Percentiles rank a stretch among this genome's conserved stretches.
phyloP scores from a whole-genome alignment of 352 stramenopile species.

The Phytopythium sindhum region DNA sequence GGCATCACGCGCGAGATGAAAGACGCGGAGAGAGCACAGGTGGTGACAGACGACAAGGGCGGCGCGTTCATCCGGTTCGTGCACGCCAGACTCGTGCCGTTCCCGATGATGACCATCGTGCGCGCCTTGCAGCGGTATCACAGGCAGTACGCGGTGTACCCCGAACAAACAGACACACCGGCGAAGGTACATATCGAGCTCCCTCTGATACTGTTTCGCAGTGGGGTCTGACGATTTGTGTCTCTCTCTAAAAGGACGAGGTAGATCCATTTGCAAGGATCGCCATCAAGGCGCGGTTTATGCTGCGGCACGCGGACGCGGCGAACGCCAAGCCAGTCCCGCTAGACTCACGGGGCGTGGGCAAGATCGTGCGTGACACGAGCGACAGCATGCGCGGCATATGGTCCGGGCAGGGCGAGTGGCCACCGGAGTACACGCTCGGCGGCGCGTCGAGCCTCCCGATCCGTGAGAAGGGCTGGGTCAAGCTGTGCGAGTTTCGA shows the following conservation, averaged over 20 bases:
- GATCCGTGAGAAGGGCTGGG: conserved; percentile 33
- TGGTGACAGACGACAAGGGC: conserved; percentile 18
- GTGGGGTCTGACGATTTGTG: not conserved
- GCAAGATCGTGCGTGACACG: not conserved
- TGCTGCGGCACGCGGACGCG: not conserved
- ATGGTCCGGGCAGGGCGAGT: conserved; percentile 31
- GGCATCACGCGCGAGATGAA: conserved; percentile 18
- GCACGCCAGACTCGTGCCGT: conserved; percentile 19
- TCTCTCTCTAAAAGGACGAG: not conserved
- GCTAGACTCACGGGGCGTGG: not conserved
- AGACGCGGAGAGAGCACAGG: conserved; percentile 19
- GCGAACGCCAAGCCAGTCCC: not conserved
- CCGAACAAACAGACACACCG: not conserved
- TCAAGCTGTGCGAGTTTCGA: not conserved
- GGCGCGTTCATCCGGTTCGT: conserved; percentile 30
- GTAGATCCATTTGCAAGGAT: not conserved
- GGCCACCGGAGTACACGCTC: conserved; percentile 23
- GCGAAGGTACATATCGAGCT: too few species aligned
- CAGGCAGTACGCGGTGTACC: not conserved
- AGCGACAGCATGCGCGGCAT: conserved; percentile 4
- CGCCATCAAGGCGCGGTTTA: conserved; percentile 3
- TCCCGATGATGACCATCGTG: conserved; percentile 18
- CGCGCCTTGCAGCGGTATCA: conserved; percentile 20
- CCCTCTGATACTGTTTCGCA: too few species aligned
- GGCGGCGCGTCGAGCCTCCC: conserved; percentile 20